Conservation (phyloP, 768 basidiomycete genomes). For the Russula foetens region DNA sequence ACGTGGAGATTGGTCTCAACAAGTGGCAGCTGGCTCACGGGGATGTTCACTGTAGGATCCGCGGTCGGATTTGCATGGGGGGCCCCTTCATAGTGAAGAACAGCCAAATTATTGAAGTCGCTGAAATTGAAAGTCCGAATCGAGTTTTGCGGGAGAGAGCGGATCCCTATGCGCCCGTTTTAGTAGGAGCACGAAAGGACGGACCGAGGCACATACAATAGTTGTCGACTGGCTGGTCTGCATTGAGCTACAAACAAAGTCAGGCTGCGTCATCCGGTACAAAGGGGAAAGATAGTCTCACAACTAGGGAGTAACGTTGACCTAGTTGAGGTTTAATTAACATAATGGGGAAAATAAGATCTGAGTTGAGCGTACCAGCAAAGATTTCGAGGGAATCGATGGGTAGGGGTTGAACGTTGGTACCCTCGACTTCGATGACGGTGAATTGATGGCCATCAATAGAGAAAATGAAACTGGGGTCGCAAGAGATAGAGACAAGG, state of each 20-base stretch:
- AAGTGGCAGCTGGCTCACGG: conserved; percentile 7
- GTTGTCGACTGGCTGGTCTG: conserved; percentile 35
- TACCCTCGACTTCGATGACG: conserved; percentile 37
- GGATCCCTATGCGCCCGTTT: conserved; percentile 12
- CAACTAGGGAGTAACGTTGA: conserved; percentile 25
- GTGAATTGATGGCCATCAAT: conserved; percentile 34
- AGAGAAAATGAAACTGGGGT: conserved; percentile 33
- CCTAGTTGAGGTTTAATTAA: conserved; percentile 1
- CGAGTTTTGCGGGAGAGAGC: conserved; percentile 22
- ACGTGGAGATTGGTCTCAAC: conserved; percentile 21
- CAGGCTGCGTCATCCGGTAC: not conserved
- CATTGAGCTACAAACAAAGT: conserved; percentile 25
- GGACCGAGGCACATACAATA: conserved; percentile 31
- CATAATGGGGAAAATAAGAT: not conserved
- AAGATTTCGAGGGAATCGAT: conserved; percentile 38
- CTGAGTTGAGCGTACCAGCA: conserved; percentile 26
- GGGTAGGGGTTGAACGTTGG: conserved; percentile 26
- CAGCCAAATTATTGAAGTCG: conserved; percentile 31
- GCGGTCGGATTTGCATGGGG: conserved; percentile 26
- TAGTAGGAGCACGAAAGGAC: not conserved
- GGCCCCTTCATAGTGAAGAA: conserved; percentile 34
- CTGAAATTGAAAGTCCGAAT: conserved; percentile 19
- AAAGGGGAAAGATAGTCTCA: conserved; percentile 2
- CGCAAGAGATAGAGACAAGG: conserved; percentile 19
- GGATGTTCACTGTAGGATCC: conserved; percentile 14